Evolutionary conservation across 2,329 filamentous ascomycete genomes (phyloP), one percentile per base, ranked within the genome.

Genomic region (Colletotrichum karsti): DNA sequence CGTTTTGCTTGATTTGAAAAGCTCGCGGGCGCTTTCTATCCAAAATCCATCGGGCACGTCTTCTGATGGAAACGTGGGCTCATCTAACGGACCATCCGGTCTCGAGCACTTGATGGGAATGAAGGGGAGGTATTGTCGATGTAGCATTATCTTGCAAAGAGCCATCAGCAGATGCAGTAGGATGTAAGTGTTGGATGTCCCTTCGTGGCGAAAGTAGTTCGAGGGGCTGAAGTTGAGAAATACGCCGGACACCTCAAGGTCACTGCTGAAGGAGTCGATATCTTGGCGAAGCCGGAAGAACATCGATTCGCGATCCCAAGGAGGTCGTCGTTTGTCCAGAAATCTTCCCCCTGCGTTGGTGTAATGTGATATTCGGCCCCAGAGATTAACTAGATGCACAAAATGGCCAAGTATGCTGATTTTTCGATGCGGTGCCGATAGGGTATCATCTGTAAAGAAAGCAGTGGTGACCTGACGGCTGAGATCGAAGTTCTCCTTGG

Each of bases 71-170:
- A 90, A 88, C 0, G 78, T 81, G 4, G 89, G 88, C 56, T 82
- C 81, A 72, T 92, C 90, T 12, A 92, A 76, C 0, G 90, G 90
- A 1, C 87, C 87, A 42, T 79, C 30, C 30, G 8, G 30, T 18
- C 74, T 77, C 2, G 73, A 68, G 71, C 83, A 87, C 5, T 83
- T 82, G 18, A 91, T 81, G 2, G 90, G 88, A 12, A 91, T 84
- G 73, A 91, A 92, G 0, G 90, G 89, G 30, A 92, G 84, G 69
- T 90, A 92, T 75, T 92, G 90, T 69, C 90, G 84, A 74, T 92
- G 88, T 20, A 93, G 81, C 80, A 92, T 88, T 69, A 93, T 89
- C 62, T 87, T 84, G 74, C 89, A 92, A 3, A 93, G 81, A 2
- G 87, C 86, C 67, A 88, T 86, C 1, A 92, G 84, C 71, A 90